phyloP scores from a whole-genome alignment of 371 early-diverging fungal species.

The Apophysomyces ossiformis region DNA sequence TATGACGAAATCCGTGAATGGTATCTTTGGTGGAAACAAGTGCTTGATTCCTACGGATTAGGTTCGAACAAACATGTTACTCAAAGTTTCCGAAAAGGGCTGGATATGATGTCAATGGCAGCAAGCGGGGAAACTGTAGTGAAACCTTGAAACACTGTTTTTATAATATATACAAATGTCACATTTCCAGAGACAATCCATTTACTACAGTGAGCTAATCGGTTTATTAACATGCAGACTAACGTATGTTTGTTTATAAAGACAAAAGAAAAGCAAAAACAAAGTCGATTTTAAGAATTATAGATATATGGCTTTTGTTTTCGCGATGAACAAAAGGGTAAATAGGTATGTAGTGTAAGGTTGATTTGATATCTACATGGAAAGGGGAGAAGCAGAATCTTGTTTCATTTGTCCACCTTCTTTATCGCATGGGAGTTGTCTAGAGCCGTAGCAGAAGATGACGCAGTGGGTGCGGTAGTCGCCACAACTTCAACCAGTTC shows the following conservation, averaged over 20 bases:
- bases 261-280: too few relatives aligned
- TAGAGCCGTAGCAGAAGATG: background rate
- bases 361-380: background rate
- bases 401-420: background rate
- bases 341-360: too few relatives aligned
- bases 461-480: background rate
- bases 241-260: too few relatives aligned
- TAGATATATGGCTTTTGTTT: too few relatives aligned
- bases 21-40: conserved; percentile 78
- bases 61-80: conserved; percentile 47
- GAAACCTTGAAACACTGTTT: conserved; percentile 4
- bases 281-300: too few relatives aligned
- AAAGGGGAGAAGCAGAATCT: background rate
- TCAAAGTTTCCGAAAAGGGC: conserved; percentile 64
- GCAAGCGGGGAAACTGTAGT: conserved; percentile 23
- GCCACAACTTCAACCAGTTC: conserved; percentile 4
- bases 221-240: too few relatives aligned
- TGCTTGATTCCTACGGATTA: conserved; percentile 56
- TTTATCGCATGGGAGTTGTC: background rate
- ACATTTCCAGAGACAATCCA: too few relatives aligned
- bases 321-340: too few relatives aligned
- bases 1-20: conserved; percentile 66
- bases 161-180: background rate
- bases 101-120: conserved; percentile 72
- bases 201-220: too few relatives aligned